Evolutionary conservation across 257 asterid genomes (phyloP), one percentile per base, ranked within the genome.

Genomic region (Cynanchum wilfordii): DNA sequence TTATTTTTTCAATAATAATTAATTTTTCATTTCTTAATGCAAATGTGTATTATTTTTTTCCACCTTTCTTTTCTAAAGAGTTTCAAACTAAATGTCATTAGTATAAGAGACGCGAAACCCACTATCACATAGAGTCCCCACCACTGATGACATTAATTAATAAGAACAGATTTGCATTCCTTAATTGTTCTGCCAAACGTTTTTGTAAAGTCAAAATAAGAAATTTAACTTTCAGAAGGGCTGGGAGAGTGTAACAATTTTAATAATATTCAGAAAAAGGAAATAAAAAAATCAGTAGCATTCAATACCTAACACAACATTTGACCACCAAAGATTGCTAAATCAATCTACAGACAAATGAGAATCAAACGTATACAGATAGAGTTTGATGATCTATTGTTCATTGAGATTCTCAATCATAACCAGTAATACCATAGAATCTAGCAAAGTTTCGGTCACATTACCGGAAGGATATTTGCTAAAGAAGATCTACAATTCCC

Each of bases 401-500:
- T 16, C 6, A 45, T 54, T 52, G 9, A 8, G 15, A 44, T 68
- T 20, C 40, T 10, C 19, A 47, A 55, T 15, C 25, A 78, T 68
- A 55, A 69, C 52, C 76, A 64, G 13, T 33, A 44, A n/a, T 36
- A 24, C 44, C 58, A 5, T 24, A 25, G 9, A 45, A 44, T 45
- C 44, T 66, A 36, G 54, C 33, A 67, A 66, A 24, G 49, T 44
- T 56, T 2, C n/a, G n/a, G 27, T 17, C 29, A 57, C 27, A 38
- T 27, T n/a, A 95, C 98, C 87, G 98, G 99, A 76, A 95, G 89
- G 77, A 92, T 86, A 86, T 89, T 90, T 65, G 96, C 95, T 73
- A 95, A 89, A 75, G 96, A 89, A 76, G 99, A 97, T 40, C 99
- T 75, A 97, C 96, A 58, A 95, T 90, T 72, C 99, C 99, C n/a